A percentile compares a stretch with the other conserved stretches of the same genome.
These are phyloP conservation scores for Neocallimastix lanati DNA, from an alignment of 192 early-diverging fungal genomes.

Conservation along the genomic window DNA sequence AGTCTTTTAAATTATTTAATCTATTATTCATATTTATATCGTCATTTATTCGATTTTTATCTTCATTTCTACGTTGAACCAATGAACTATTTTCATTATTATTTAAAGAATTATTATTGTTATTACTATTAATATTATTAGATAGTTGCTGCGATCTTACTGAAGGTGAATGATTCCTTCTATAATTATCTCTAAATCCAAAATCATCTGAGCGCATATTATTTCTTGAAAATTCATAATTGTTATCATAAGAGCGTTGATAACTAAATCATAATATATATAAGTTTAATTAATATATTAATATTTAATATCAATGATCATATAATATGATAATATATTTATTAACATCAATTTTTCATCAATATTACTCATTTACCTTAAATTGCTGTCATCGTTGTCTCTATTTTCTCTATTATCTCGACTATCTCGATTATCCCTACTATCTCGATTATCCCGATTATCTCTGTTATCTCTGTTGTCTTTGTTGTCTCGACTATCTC, in stretches of 20 bases:
- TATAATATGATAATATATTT: too few species aligned
- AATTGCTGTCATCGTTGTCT: background rate
- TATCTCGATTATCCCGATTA: too few species aligned
- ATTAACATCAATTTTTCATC: too few species aligned
- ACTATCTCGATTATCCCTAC: too few species aligned
- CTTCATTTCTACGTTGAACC: background rate
- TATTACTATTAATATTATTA: background rate
- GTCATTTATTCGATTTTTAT: background rate
- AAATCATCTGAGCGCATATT: background rate
- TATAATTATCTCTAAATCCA: background rate
- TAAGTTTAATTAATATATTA: too few species aligned
- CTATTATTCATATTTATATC: background rate
- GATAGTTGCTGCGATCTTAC: background rate
- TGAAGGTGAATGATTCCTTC: background rate
- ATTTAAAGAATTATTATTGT: background rate
- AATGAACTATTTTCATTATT: background rate
- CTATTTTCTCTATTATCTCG: too few species aligned
- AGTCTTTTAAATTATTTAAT: background rate
- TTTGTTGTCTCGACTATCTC: too few species aligned
- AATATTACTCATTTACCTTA: background rate
- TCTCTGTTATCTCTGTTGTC: too few species aligned
- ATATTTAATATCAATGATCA: too few species aligned
- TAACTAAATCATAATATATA: background rate
- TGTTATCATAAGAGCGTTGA: background rate
- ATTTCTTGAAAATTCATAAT: background rate